These are phyloP conservation scores for Knufia petricola DNA, from an alignment of 2,329 filamentous ascomycete species.

Conservation along the genomic window DNA sequence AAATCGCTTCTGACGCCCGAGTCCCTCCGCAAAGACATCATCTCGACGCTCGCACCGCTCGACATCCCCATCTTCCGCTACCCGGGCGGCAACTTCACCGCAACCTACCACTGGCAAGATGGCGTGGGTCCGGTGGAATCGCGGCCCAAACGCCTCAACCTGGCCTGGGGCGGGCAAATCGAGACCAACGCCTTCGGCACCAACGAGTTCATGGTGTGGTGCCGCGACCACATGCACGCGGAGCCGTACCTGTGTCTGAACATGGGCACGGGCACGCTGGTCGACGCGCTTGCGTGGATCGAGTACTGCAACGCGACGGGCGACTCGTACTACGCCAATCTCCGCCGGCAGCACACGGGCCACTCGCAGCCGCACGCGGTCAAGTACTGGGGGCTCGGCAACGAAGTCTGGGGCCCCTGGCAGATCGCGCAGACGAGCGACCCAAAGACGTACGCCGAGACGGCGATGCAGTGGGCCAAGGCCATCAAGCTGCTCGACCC, in stretches of 20 bases:
- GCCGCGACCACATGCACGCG: slow-evolving; percentile 54
- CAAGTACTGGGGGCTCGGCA: slow-evolving; percentile 80
- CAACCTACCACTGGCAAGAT: slow-evolving; percentile 79
- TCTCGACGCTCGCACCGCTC: slow-evolving; percentile 62
- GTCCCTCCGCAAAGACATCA: slow-evolving; percentile 64
- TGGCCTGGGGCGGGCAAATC: slow-evolving; percentile 61
- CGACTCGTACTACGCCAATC: slow-evolving; percentile 72
- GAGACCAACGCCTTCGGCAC: slow-evolving; percentile 76
- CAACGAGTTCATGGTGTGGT: slow-evolving; percentile 80
- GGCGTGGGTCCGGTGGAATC: slow-evolving; percentile 65
- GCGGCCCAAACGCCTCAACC: slow-evolving; percentile 59
- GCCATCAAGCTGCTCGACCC: slow-evolving; percentile 48
- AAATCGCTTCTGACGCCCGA: slow-evolving; percentile 52
- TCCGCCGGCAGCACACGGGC: slow-evolving; percentile 61
- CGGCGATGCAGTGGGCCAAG: slow-evolving; percentile 32
- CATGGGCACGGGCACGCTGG: slow-evolving; percentile 61
- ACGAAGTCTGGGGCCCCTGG: slow-evolving; percentile 55
- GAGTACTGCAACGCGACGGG: slow-evolving; percentile 77
- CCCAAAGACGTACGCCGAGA: slow-evolving; percentile 43
- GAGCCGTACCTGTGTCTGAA: slow-evolving; percentile 75
- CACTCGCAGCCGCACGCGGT: slow-evolving; percentile 67
- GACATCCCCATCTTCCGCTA: slow-evolving; percentile 61
- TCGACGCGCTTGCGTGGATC: slow-evolving; percentile 51
- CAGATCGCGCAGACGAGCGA: slow-evolving; percentile 52
- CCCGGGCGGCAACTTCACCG: slow-evolving; percentile 74